phyloP scores from a whole-genome alignment of 306 rosid species.

The Pterocarpus santalinus region DNA sequence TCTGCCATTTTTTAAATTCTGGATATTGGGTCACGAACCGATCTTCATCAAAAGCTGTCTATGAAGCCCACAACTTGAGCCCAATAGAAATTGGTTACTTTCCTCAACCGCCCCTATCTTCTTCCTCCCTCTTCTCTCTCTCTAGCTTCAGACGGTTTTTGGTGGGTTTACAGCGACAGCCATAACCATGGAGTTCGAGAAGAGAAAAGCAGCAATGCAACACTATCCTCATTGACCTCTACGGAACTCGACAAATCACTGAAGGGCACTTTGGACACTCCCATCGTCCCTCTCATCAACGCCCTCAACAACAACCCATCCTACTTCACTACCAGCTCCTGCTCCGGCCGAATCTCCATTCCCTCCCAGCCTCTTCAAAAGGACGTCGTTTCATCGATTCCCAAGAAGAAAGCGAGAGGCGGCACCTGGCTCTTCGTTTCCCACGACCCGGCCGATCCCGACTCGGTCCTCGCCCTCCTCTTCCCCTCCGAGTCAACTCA shows the following conservation, averaged over 20 bases:
- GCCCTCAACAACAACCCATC: constrained; percentile 69
- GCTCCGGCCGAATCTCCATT: constrained; percentile 92
- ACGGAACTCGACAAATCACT: constrained; percentile 81
- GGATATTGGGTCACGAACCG: too few relatives aligned
- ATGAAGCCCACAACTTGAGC: background rate
- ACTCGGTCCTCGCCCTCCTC: constrained; percentile 67
- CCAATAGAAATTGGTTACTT: background rate
- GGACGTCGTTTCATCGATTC: constrained; percentile 4
- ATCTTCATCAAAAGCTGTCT: too few relatives aligned
- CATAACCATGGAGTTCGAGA: constrained; percentile 73
- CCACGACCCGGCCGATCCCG: constrained; percentile 78
- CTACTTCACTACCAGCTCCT: constrained; percentile 94
- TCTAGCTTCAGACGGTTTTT: constrained; percentile 40
- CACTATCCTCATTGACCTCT: constrained; percentile 67
- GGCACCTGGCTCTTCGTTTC: constrained; percentile 88
- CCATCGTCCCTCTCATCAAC: constrained; percentile 81
- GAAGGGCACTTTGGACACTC: constrained; percentile 78
- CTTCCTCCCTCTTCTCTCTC: background rate
- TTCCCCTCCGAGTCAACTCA: constrained; percentile 59
- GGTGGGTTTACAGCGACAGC: background rate
- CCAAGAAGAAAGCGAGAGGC: constrained; percentile 85
- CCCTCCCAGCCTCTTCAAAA: constrained; percentile 70
- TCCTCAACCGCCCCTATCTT: background rate
- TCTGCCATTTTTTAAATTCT: too few relatives aligned
- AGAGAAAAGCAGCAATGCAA: constrained; percentile 77